Evolutionary conservation across 257 asterid genomes (phyloP), one percentile per base, ranked within the genome.

Genomic region (Capsicum rhomboideum): DNA sequence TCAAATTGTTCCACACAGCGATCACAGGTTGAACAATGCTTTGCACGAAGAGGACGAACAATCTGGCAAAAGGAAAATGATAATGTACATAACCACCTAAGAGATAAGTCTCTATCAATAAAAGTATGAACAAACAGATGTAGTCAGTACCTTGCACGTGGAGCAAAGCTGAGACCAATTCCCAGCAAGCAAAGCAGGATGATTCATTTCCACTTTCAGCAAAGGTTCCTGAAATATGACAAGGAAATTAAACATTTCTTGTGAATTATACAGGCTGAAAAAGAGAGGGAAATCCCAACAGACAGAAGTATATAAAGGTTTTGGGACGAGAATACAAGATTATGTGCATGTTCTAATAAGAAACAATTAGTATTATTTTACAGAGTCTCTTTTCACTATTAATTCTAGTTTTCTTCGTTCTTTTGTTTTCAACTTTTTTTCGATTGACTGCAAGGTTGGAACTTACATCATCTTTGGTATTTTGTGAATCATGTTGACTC

Each of bases 1-100:
- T 97, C 99, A 86, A 97, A 97, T 81, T 97, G 99, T 86, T 97
- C 99, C 86, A 97, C 98, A 93, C 99, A 97, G 56, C 97, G 98
- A 90, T 94, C 98, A 90, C 99, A 97, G 16, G 97, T 97, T 83
- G 99, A 91, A 91, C 99, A 97, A 87, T 97, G 99, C 88, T 97
- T 97, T 61, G 99, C 99, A 80, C 99, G 99, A 86, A 91, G 99
- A 75, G 99, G 99, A 86, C 98, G 94, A 64, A 97, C 99, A 89
- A 97, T 97, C 99, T 95, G 90, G 85, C 7, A 83, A 91, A 78
- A 61, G 80, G 88, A 79, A 87, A 84, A 72, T 14, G 49, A 79
- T 56, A 54, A 42, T n/a, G 78, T 66, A 64, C 83, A 82, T 80
- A 82, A 84, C 18, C 87, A 18, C 54, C 68, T 31, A 52, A 67